These are phyloP conservation scores for Xylogone sp. DNA, from an alignment of 2,329 filamentous ascomycete species.

Conservation along the genomic window DNA sequence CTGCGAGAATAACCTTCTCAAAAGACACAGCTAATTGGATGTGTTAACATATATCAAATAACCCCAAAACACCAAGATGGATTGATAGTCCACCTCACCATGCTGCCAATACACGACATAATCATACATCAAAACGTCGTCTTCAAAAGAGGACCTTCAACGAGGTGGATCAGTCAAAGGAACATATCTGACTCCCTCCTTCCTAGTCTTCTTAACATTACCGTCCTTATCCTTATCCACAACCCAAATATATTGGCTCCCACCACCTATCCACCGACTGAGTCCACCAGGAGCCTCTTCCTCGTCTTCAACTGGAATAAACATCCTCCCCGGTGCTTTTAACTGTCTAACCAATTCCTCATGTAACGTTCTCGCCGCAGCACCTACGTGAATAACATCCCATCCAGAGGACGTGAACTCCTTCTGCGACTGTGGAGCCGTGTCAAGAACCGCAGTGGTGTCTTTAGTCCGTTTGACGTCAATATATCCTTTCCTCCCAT, in stretches of 20 bases:
- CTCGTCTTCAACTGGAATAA: slow-evolving; percentile 69
- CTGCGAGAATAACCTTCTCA: too few species aligned
- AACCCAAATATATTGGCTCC: slow-evolving; percentile 65
- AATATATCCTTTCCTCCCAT: slow-evolving; percentile 66
- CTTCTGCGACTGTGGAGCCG: slow-evolving; percentile 20
- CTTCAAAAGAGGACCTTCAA: background rate
- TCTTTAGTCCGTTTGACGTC: slow-evolving; percentile 28
- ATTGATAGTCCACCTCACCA: too few species aligned
- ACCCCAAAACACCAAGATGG: too few species aligned
- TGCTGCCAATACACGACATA: background rate
- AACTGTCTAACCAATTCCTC: slow-evolving; percentile 72
- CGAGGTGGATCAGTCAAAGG: slow-evolving; percentile 67
- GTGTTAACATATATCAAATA: too few species aligned
- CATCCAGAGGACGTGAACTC: slow-evolving; percentile 51
- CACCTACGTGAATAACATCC: slow-evolving; percentile 95
- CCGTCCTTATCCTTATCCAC: slow-evolving; percentile 70
- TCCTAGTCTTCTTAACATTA: slow-evolving; percentile 52
- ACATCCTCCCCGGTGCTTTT: slow-evolving; percentile 71
- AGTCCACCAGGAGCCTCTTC: slow-evolving; percentile 6
- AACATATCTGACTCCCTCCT: slow-evolving; percentile 74
- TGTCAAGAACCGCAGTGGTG: background rate
- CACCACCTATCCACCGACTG: slow-evolving; percentile 25
- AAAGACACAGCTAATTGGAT: too few species aligned
- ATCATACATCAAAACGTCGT: background rate
- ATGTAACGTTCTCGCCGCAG: slow-evolving; percentile 74